phyloP scores from a whole-genome alignment of 2,329 filamentous ascomycete species.

The Pseudocercospora crystallina region DNA sequence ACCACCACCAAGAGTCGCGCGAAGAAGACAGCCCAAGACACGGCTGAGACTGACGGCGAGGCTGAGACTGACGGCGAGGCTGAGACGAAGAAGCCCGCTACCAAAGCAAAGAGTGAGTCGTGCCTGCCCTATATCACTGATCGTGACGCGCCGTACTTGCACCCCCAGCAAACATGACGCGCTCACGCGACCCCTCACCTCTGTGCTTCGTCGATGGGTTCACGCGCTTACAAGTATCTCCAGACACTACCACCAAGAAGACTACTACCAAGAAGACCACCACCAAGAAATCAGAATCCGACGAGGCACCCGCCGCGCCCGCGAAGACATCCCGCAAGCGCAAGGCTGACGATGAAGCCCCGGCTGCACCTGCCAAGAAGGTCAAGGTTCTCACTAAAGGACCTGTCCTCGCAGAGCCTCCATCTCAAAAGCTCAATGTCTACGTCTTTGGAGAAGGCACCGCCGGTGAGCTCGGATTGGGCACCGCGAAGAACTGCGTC shows the following conservation, averaged over 20 bases:
- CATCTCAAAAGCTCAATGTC: slow-evolving; percentile 65
- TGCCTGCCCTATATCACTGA: slow-evolving; percentile 7
- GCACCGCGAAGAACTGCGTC: slow-evolving; percentile 62
- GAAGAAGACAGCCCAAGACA: slow-evolving; percentile 14
- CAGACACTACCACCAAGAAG: slow-evolving; percentile 26
- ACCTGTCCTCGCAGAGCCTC: slow-evolving; percentile 61
- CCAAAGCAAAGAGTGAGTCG: slow-evolving; percentile 23
- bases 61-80: slow-evolving; percentile 14
- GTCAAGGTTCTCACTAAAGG: slow-evolving; percentile 30
- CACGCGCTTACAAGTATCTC: slow-evolving; percentile 21
- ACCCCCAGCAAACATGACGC: slow-evolving; percentile 13
- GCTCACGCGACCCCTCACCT: slow-evolving; percentile 3
- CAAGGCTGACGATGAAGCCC: slow-evolving; percentile 31
- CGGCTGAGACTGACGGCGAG: slow-evolving; percentile 17
- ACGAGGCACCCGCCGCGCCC: slow-evolving; percentile 9
- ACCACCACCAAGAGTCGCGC: slow-evolving; percentile 22
- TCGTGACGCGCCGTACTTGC: slow-evolving; percentile 1
- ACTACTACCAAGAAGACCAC: slow-evolving; percentile 21
- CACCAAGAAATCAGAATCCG: slow-evolving; percentile 6
- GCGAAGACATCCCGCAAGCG: slow-evolving; percentile 28
- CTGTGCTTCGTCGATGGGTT: slow-evolving; percentile 17
- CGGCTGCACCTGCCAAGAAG: slow-evolving; percentile 33
- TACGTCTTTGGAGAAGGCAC: slow-evolving; percentile 79
- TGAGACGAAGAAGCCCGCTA: slow-evolving; percentile 18
- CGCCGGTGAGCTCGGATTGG: slow-evolving; percentile 80